Evolutionary conservation across 345 rosid species (phyloP).

Genomic region (Sonneratia caseolaris): DNA sequence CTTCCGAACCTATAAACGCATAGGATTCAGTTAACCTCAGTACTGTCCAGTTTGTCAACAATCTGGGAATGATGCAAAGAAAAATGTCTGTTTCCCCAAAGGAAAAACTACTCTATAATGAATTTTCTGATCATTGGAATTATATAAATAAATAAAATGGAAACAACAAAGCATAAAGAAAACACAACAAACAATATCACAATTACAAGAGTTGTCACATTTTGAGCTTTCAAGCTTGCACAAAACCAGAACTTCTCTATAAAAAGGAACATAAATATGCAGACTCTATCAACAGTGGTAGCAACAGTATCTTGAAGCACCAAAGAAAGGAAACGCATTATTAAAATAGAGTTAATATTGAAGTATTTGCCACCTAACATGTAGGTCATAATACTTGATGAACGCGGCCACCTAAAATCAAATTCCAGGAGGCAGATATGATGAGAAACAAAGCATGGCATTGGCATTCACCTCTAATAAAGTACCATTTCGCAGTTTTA

Average conservation of each 20-base stretch:
- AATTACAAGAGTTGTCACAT: not conserved
- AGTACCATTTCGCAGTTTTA: not conserved
- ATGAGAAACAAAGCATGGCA: not conserved
- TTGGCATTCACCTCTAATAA: not conserved
- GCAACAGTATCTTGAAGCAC: not conserved
- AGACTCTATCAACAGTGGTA: not conserved
- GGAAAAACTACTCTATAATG: too few relatives aligned
- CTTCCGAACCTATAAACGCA: constrained; percentile 47
- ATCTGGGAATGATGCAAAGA: not conserved
- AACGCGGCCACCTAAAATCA: not conserved
- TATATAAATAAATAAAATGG: not conserved
- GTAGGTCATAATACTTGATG: not conserved
- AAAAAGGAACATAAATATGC: not conserved
- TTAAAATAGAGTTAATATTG: not conserved
- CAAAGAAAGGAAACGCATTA: not conserved
- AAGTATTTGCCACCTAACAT: not conserved
- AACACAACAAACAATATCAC: not conserved
- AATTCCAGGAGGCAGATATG: not conserved
- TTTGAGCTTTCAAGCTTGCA: not conserved
- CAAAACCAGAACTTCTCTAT: not conserved
- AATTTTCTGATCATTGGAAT: not conserved
- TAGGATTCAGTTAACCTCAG: not conserved
- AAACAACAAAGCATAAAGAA: not conserved
- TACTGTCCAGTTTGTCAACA: too few relatives aligned
- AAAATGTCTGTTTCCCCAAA: not conserved